phyloP scores from a whole-genome alignment of 371 early-diverging fungal genomes.

The Mortierella sp. region DNA sequence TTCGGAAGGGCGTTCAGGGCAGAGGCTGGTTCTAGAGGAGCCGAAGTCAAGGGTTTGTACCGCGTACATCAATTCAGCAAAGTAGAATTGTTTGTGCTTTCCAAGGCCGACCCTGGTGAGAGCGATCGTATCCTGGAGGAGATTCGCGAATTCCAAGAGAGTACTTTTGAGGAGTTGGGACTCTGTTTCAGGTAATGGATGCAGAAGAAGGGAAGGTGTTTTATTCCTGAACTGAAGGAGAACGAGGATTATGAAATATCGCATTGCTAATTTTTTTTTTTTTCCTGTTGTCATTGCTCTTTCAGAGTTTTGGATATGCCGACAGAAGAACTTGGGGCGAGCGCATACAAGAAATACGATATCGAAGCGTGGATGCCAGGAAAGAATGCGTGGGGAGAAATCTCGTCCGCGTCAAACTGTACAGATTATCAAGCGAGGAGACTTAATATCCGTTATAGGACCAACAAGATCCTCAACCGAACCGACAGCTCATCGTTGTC shows the following conservation, averaged over 20 bases:
- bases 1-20: constrained; percentile 91
- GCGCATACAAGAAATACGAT: constrained; percentile 92
- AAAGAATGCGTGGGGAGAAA: constrained; percentile 89
- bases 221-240: background rate
- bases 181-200: constrained; percentile 80
- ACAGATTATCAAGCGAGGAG: constrained; percentile 90
- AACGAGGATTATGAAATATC: background rate
- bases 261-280: background rate
- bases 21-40: constrained; percentile 89
- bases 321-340: constrained; percentile 92
- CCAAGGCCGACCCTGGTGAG: constrained; percentile 65
- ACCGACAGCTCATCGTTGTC: background rate
- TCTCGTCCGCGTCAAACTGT: constrained; percentile 88
- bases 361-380: constrained; percentile 98
- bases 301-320: constrained; percentile 91
- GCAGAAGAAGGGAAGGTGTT: background rate
- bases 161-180: constrained; percentile 84
- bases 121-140: constrained; percentile 80
- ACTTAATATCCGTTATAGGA: constrained; percentile 74
- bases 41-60: constrained; percentile 89
- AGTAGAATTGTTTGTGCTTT: constrained; percentile 90
- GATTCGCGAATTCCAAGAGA: constrained; percentile 78
- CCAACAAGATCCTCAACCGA: constrained; percentile 35
- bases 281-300: background rate
- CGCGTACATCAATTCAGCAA: constrained; percentile 96